Evolutionary conservation across 352 stramenopile species (phyloP).

Genomic region (Sclerospora graminicola): DNA sequence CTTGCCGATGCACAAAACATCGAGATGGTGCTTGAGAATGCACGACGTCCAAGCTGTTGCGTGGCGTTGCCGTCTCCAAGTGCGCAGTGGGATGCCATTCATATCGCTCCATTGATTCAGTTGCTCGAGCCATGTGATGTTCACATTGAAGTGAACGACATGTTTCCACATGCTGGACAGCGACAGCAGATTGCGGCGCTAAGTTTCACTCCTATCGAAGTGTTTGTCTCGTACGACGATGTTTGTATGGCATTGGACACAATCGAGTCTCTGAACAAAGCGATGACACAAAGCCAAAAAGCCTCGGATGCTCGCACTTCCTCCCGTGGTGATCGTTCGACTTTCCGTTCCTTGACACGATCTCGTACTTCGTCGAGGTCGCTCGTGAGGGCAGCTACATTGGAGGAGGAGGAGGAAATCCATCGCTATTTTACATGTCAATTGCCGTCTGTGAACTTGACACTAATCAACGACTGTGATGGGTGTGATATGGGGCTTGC

Average conservation of each 20-base stretch:
- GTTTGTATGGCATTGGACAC: conserved; percentile 39
- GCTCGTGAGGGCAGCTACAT: conserved; percentile 2
- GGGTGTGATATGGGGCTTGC: conserved; percentile 79
- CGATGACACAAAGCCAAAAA: conserved; percentile 14
- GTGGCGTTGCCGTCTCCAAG: conserved; percentile 20
- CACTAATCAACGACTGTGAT: conserved; percentile 80
- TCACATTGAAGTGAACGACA: conserved; percentile 50
- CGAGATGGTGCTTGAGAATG: conserved; percentile 53
- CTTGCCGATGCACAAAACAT: conserved; percentile 48
- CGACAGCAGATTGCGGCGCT: conserved; percentile 68
- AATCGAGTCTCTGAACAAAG: conserved; percentile 31
- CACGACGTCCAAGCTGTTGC: conserved; percentile 54
- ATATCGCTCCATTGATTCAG: conserved; percentile 45
- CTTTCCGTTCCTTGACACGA: conserved; percentile 3
- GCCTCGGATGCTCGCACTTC: conserved; percentile 1
- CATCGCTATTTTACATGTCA: conserved; percentile 76
- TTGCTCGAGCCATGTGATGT: conserved; percentile 69
- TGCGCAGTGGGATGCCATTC: conserved; percentile 14
- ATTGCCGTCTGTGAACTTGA: conserved; percentile 50
- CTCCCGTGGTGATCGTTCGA: conserved; percentile 1
- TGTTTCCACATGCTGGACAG: conserved; percentile 54
- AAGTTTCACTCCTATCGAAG: conserved; percentile 62
- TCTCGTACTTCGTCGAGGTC: conserved; percentile 17
- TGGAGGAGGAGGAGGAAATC: conserved; percentile 30
- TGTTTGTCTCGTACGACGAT: conserved; percentile 79